Percentiles rank a stretch among this genome's conserved stretches.
phyloP scores from a whole-genome alignment of 2,329 filamentous ascomycete species.

The Fusarium sororula region DNA sequence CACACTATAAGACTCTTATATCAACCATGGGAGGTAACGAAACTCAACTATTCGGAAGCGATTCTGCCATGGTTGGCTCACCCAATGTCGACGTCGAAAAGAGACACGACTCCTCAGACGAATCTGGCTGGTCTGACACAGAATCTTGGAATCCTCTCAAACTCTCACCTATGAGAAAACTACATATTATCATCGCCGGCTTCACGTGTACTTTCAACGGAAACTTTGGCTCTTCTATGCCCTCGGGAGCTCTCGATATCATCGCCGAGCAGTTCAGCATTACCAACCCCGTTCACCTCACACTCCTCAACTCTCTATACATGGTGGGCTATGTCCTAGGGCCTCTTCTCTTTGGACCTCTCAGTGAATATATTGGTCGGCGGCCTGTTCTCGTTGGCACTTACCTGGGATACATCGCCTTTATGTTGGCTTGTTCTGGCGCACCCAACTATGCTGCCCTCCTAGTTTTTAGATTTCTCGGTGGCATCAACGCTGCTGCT shows the following conservation, averaged over 20 bases:
- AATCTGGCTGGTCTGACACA: slow-evolving; percentile 27
- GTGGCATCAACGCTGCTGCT: slow-evolving; percentile 47
- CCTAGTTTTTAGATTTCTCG: slow-evolving; percentile 52
- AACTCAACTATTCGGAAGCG: slow-evolving; percentile 1
- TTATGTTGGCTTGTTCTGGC: slow-evolving; percentile 50
- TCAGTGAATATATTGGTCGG: slow-evolving; percentile 49
- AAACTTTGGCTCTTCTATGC: slow-evolving; percentile 50
- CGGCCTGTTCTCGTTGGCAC: slow-evolving; percentile 47
- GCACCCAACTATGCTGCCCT: slow-evolving; percentile 55
- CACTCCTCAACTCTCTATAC: slow-evolving; percentile 49
- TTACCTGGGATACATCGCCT: slow-evolving; percentile 47
- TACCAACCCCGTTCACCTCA: slow-evolving; percentile 40
- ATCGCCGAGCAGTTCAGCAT: slow-evolving; percentile 45
- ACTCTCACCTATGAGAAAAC: slow-evolving; percentile 44
- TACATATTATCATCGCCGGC: slow-evolving; percentile 48
- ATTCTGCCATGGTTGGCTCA: slow-evolving; percentile 7
- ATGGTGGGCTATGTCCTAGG: slow-evolving; percentile 50
- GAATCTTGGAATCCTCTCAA: slow-evolving; percentile 44
- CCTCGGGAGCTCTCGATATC: slow-evolving; percentile 49
- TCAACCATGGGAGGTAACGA: slow-evolving; percentile 17
- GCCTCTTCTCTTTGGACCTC: slow-evolving; percentile 47
- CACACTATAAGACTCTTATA: background rate
- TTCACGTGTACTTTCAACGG: slow-evolving; percentile 51
- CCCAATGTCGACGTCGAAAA: slow-evolving; percentile 4
- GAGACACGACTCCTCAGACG: slow-evolving; percentile 31